Conservation (phyloP, 306 rosid genomes). For the Rosa multiflora region DNA sequence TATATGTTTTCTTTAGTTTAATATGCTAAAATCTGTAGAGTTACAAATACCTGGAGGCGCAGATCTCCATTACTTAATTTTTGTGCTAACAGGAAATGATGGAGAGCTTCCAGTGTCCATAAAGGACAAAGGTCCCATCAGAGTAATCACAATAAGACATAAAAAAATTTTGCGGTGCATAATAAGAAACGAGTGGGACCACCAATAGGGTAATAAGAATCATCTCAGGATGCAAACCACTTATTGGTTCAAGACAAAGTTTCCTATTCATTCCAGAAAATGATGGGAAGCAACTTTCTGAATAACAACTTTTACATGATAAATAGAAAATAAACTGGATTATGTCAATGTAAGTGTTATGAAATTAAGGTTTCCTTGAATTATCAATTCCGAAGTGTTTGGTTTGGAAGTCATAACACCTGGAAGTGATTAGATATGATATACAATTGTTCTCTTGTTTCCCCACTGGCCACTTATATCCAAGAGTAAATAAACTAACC, state of each 20-base stretch:
- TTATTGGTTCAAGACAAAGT: neutral
- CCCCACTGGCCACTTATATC: neutral
- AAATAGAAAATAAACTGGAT: neutral
- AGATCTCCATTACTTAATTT: too few species aligned
- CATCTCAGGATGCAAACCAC: neutral
- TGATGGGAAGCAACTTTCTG: neutral
- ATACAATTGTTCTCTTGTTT: neutral
- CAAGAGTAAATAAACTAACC: slow-evolving; percentile 54
- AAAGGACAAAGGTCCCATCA: neutral
- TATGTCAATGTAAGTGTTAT: neutral
- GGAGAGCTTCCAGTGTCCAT: neutral
- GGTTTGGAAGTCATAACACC: neutral
- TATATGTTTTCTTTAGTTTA: too few species aligned
- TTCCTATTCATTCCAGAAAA: neutral
- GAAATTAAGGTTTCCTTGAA: neutral
- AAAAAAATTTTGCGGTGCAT: neutral
- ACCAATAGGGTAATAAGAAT: neutral
- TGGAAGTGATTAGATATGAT: neutral
- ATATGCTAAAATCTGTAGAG: too few species aligned
- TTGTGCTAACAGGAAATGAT: neutral
- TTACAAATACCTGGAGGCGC: too few species aligned
- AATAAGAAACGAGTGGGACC: neutral
- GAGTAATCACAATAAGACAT: neutral
- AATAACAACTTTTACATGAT: neutral
- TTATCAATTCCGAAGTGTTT: neutral